These are phyloP conservation scores for Chimonanthus salicifolius DNA, from an alignment of 164 flowering plant species.

Conservation along the genomic window DNA sequence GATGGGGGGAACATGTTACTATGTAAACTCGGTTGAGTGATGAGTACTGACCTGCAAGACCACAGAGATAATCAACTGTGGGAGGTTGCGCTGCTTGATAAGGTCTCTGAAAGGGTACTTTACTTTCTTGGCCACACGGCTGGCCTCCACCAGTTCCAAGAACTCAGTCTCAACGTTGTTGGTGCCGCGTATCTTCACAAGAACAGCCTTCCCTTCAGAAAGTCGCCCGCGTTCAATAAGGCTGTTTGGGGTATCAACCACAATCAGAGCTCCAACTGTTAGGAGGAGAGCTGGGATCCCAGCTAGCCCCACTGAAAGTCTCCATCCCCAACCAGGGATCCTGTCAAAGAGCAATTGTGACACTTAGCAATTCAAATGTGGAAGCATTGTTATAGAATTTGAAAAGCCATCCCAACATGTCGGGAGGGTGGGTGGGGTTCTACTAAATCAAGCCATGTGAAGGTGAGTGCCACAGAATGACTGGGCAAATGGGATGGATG, in stretches of 20 bases:
- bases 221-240: constrained; percentile 74
- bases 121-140: constrained; percentile 68
- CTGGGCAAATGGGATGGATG: too few relatives aligned
- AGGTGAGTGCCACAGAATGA: too few relatives aligned
- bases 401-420: too few relatives aligned
- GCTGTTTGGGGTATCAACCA: constrained; percentile 89
- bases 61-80: constrained; percentile 51
- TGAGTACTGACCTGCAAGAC: constrained; percentile 47
- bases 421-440: too few relatives aligned
- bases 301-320: constrained; percentile 79
- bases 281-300: constrained; percentile 76
- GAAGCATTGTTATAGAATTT: too few relatives aligned
- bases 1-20: too few relatives aligned
- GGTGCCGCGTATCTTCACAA: constrained; percentile 72
- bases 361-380: too few relatives aligned
- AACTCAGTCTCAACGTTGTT: constrained; percentile 79
- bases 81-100: constrained; percentile 56
- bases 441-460: too few relatives aligned
- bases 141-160: constrained; percentile 75
- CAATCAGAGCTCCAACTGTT: constrained; percentile 64
- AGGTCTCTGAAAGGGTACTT: constrained; percentile 85
- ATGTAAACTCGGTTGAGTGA: neutral
- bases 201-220: constrained; percentile 72
- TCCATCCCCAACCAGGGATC: constrained; percentile 91
- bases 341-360: constrained; percentile 21